phyloP scores from a whole-genome alignment of 495 filamentous ascomycete genomes.

The Cercophora newfieldiana region DNA sequence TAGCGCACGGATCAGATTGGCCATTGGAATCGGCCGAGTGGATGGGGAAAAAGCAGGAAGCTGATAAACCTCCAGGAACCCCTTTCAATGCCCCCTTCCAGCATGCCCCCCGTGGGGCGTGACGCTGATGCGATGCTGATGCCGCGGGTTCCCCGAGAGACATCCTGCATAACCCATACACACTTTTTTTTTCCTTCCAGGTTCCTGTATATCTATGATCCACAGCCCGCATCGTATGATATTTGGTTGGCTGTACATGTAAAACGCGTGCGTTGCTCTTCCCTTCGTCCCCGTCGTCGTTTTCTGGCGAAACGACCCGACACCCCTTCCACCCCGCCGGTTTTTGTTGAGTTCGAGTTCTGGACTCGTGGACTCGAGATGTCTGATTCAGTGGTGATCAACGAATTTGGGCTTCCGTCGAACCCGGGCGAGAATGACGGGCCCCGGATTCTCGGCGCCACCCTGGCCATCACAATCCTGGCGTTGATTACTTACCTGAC shows the following conservation, averaged over 20 bases:
- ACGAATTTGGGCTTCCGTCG: conserved; percentile 7
- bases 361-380: conserved; percentile 12
- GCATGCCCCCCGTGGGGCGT: not conserved
- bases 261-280: not conserved
- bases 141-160: not conserved
- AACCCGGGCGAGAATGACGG: conserved; percentile 41
- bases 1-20: too few relatives aligned
- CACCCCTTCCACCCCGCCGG: too few relatives aligned
- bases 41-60: too few relatives aligned
- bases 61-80: not conserved
- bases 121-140: too few relatives aligned
- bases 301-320: not conserved
- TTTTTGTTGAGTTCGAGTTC: not conserved
- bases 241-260: not conserved
- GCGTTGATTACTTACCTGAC: conserved; percentile 24
- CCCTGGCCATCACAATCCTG: conserved; percentile 39
- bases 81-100: not conserved
- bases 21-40: too few relatives aligned
- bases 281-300: not conserved
- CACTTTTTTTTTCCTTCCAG: not conserved
- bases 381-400: conserved; percentile 7
- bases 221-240: not conserved
- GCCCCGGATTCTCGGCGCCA: conserved; percentile 43
- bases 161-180: not conserved
- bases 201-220: not conserved